Evolutionary conservation across 257 asterid genomes (phyloP).

Genomic region (Rubia yunnanensis): DNA sequence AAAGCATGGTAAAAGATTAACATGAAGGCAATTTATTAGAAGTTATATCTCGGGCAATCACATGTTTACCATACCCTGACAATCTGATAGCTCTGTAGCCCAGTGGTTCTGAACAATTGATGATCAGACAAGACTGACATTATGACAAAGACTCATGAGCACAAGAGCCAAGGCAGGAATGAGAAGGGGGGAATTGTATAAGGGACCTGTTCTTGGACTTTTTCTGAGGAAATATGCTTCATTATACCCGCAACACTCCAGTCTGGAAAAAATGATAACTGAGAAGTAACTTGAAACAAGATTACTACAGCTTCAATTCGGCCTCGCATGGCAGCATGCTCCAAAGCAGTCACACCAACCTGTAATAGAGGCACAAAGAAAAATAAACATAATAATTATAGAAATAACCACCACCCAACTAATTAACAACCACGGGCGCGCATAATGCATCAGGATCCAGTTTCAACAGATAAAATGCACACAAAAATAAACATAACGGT

Average conservation of each 20-base stretch:
- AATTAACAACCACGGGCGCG: background rate
- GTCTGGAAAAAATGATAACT: background rate
- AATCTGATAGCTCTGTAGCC: background rate
- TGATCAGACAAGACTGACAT: background rate
- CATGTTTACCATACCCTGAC: background rate
- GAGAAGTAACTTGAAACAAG: background rate
- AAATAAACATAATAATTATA: too few species aligned
- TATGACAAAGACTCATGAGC: background rate
- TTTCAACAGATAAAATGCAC: background rate
- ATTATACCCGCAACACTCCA: background rate
- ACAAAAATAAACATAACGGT: background rate
- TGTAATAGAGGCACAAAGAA: background rate
- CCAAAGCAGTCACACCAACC: constrained; percentile 2
- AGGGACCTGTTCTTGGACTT: constrained; percentile 10
- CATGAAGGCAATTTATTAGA: background rate
- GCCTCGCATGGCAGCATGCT: background rate
- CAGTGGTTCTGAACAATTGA: background rate
- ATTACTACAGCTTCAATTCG: background rate
- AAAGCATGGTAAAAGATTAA: too few species aligned
- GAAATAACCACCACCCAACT: background rate
- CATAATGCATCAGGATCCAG: background rate
- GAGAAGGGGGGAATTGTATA: background rate
- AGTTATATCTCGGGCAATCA: background rate
- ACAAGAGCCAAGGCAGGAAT: background rate
- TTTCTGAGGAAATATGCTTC: background rate